These are phyloP conservation scores for Mrakiaceae sp. DNA, from an alignment of 1,284 basidiomycete species.

Conservation along the genomic window DNA sequence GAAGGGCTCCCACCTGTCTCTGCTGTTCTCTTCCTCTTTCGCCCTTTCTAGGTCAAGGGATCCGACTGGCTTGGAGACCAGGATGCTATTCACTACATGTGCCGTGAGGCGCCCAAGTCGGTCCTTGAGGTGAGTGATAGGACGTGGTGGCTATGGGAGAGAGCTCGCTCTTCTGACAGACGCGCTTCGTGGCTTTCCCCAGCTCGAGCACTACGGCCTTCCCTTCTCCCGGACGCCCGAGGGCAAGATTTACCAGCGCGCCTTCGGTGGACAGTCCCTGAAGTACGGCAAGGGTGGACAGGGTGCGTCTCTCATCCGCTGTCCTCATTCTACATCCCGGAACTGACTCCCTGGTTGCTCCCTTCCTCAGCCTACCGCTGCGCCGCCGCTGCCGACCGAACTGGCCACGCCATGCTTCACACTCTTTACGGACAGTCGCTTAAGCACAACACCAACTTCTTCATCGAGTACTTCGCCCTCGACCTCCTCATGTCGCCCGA, in stretches of 20 bases:
- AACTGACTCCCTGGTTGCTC: neutral
- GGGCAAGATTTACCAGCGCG: conserved; percentile 99
- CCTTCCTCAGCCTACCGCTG: conserved; percentile 70
- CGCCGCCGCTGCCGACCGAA: conserved; percentile 96
- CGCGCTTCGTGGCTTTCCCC: neutral
- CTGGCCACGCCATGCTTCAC: conserved; percentile 96
- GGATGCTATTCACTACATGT: conserved; percentile 99
- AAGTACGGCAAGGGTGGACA: conserved; percentile 98
- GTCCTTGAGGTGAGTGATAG: conserved; percentile 62
- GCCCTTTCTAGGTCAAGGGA: conserved; percentile 65
- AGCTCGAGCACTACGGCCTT: conserved; percentile 98
- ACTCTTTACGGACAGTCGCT: conserved; percentile 98
- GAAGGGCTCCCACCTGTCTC: no score
- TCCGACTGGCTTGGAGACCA: conserved; percentile 99
- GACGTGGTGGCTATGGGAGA: neutral
- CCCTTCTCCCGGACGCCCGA: conserved; percentile 98
- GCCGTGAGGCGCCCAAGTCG: conserved; percentile 83
- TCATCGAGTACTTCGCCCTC: conserved; percentile 98
- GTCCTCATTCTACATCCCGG: neutral
- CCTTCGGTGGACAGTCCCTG: conserved; percentile 96
- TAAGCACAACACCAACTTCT: conserved; percentile 98
- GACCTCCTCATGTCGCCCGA: conserved; percentile 92
- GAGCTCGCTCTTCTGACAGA: neutral
- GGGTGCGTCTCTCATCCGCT: conserved; percentile 16
- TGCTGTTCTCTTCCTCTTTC: neutral